Evolutionary conservation across 768 basidiomycete species (phyloP), one percentile per base, ranked within the genome.

Genomic region (Leccinum olivaceopallidum): DNA sequence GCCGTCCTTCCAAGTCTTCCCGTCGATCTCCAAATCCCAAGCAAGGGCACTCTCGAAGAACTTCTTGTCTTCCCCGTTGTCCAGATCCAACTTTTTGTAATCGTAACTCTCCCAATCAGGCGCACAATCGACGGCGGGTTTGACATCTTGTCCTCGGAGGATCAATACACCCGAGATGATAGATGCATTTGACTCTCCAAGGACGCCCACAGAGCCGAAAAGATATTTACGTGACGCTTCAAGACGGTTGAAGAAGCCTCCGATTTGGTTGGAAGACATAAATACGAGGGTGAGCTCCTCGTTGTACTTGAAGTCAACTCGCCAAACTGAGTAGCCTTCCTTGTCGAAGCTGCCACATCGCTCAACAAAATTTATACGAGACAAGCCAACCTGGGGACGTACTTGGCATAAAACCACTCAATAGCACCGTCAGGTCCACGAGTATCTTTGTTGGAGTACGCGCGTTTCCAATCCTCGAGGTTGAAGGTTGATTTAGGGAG

Each of bases 341-440:
- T 83, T 78, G 81, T 98, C 95, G 76, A 85, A 92, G 81, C 94
- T 95, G 52, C 57, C 0, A 48, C 16, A 22, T 22, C 48, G 14
- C 59, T 70, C 42, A 70, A 57, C 12, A 24, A 28, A 9, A 32
- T 48, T 12, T 16, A 20, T 8, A 5, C 10, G 4, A 2, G 24
- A 53, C 47, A 55, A 47, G 3, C 12, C 3, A 56, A 24, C 5
- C 32, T 8, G 7, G 22, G 4, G 16, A 59, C 90, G 59, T 67
- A 95, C 93, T 97, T 88, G 76, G 94, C 75, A 81, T 97, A 95
- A 85, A 99, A 89, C 97, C 96, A 98, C 75, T 97, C 94, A 42
- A 99, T 69, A 55, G 94, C 76, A 63, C 92, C 95, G 49, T 76
- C 86, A 18, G 89, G 66, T 39, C 91, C 93, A 57, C 91, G 87